Evolutionary conservation across 1,284 basidiomycete genomes (phyloP).

Genomic region (Rhizoctonia solani): DNA sequence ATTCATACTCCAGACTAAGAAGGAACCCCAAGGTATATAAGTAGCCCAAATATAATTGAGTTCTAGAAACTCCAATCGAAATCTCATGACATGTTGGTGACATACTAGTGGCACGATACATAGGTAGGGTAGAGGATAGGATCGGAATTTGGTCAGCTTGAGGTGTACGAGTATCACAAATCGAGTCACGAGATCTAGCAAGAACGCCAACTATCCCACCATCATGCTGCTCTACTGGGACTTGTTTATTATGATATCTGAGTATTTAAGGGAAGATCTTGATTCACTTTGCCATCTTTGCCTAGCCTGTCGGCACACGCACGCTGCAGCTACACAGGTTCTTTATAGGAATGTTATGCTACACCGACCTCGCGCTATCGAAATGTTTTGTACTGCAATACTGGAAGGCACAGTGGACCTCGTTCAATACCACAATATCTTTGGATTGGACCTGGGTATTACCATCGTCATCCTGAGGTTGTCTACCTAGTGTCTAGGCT

Average conservation of each 20-base stretch:
- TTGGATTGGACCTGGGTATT: conserved; percentile 18
- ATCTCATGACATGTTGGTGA: no score
- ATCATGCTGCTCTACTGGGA: conserved; percentile 22
- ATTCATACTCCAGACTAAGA: no score
- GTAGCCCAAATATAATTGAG: no score
- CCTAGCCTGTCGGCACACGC: background rate
- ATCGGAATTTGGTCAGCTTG: no score
- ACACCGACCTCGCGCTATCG: conserved; percentile 1
- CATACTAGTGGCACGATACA: no score
- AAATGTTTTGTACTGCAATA: conserved; percentile 11
- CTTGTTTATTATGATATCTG: conserved; percentile 5
- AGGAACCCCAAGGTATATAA: no score
- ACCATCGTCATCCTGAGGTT: conserved; percentile 13
- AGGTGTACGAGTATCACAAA: background rate
- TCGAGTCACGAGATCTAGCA: background rate
- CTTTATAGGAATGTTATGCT: conserved; percentile 21
- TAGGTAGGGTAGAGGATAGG: no score
- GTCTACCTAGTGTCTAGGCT: background rate
- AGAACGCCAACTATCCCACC: background rate
- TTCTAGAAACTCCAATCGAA: no score
- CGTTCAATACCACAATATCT: background rate
- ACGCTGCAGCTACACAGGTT: background rate
- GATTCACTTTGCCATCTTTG: background rate
- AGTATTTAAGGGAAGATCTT: conserved; percentile 1
- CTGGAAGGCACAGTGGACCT: background rate